Evolutionary conservation across 768 basidiomycete genomes (phyloP).

Genomic region (Trametes coccinea): DNA sequence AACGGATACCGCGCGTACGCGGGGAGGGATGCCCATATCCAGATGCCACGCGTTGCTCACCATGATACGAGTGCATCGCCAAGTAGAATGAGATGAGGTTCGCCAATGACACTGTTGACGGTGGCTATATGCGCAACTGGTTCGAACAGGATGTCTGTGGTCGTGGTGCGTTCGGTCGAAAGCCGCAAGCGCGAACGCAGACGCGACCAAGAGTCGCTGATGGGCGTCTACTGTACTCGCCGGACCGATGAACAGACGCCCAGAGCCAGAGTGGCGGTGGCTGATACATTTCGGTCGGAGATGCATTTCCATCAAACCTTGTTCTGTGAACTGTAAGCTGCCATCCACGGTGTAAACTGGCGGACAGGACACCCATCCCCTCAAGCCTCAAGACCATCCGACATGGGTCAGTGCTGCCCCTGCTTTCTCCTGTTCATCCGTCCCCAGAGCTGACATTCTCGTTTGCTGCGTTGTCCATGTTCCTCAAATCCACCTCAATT

Average conservation of each 20-base stretch:
- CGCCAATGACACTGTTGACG: too few species aligned
- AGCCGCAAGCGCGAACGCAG: too few species aligned
- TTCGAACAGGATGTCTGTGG: too few species aligned
- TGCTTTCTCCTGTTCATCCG: constrained; percentile 9
- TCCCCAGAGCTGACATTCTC: constrained; percentile 11
- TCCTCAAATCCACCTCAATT: background rate
- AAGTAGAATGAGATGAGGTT: too few species aligned
- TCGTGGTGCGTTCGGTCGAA: too few species aligned
- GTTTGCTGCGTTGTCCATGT: constrained; percentile 9
- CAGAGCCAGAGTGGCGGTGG: background rate
- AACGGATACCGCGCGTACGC: too few species aligned
- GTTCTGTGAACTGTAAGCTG: constrained; percentile 35
- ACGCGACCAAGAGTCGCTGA: too few species aligned
- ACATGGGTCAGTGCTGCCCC: constrained; percentile 68
- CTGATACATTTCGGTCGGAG: constrained; percentile 30
- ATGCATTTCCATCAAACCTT: constrained; percentile 37
- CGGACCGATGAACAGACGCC: too few species aligned
- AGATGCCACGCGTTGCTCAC: too few species aligned
- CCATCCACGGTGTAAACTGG: constrained; percentile 56
- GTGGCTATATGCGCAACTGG: too few species aligned
- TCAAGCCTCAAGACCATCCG: constrained; percentile 69
- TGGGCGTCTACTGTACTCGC: background rate
- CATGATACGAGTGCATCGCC: too few species aligned
- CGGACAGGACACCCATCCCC: constrained; percentile 42
- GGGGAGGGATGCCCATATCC: too few species aligned